Evolutionary conservation across 352 stramenopile genomes (phyloP), one percentile per base, ranked within the genome.

Genomic region (Elongisporangium anandrum): DNA sequence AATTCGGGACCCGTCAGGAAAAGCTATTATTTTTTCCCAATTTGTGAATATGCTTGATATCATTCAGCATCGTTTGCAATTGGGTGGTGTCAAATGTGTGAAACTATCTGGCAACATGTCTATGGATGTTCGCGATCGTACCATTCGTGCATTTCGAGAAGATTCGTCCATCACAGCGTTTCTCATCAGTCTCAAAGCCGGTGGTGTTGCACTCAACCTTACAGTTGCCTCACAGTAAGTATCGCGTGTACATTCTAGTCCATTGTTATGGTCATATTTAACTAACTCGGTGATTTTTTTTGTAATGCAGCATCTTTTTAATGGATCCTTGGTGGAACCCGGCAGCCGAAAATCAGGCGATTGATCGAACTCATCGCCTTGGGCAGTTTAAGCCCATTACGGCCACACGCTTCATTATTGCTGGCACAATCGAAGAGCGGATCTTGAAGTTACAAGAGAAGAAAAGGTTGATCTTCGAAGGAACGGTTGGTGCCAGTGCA

Each of bases 21-120:
- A 99, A 77, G 96, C 96, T 1, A 98, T 99, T 52, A 95, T 99
- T 10, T 99, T 99, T 62, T 98, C 90, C 4, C 86, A 97, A 70
- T 99, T 99, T 77, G 96, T 99, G 20, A 99, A 99, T 61, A 99
- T 99, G 96, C 85, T 99, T 3, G 97, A 99, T 72, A 87, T 99
- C 15, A 95, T 99, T 63, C 87, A 99, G 58, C 98, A 97, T 77
- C 88, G 97, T 10, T 74, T 99, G 45, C 85, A 97, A 10, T 69
- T 93, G 21, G 92, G 84, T 10, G 85, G 84, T 29, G 74, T 97
- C 52, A 87, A 92, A 29, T 97, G 86, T 56, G 88, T 97, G 20
- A 98, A 97, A 64, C 65, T 98, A 15, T 93, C 87, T 0, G 94
- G 94, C 34, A 91, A 87, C 60, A 96, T 98, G 85, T 86, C 73